Base-by-base conservation (phyloP, 805 yeast genomes). In the Schizosaccharomyces japonicus region DNA sequence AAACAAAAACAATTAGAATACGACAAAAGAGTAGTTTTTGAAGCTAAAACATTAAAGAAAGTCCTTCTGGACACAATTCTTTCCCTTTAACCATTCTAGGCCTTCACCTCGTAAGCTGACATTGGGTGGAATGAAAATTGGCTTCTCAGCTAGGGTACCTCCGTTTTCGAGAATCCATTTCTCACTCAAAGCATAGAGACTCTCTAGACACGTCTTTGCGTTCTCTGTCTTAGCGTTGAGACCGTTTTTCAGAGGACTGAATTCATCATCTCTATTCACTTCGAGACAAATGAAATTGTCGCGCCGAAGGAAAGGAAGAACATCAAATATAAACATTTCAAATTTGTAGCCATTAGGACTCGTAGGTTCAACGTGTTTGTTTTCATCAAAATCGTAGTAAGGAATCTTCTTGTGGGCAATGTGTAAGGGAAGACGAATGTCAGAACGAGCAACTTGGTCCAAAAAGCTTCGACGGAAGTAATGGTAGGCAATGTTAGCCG, bases 401-500 rank as follows among this genome's bases (percentile, higher is more conserved):
- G 82, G 75, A 52, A 90, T 82, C 66, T 84, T 87, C 71, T 90
- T 90, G 59, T 70, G 72, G 21, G 99, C 98, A 58, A 87, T 73
- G 62, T 90, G 99, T 66, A 78, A 87, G n/a, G 96, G 95, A 57
- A 90, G 69, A 17, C 8, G 5, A 5, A 28, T 17, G 11, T 28
- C n/a, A 27, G 21, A n/a, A 8, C 11, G 32, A 21, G 33, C 21
- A 54, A 62, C 66, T 53, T 69, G 65, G 29, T 78, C 71, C 56
- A 90, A 66, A 56, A 84, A 72, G n/a, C 71, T 78, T 44, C 81
- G 81, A 3, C 85, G 77, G 63, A 87, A 90, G 63, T 85, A 90
- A 63, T 90, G 98, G 60, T 90, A 90, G 49, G 90, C 99, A 53
- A 90, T 90, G 63, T 90, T 90, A 25, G 95, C 99, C 3, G 96